Base-by-base conservation (phyloP, 2,329 filamentous ascomycete species). In the Apiospora aurea region DNA sequence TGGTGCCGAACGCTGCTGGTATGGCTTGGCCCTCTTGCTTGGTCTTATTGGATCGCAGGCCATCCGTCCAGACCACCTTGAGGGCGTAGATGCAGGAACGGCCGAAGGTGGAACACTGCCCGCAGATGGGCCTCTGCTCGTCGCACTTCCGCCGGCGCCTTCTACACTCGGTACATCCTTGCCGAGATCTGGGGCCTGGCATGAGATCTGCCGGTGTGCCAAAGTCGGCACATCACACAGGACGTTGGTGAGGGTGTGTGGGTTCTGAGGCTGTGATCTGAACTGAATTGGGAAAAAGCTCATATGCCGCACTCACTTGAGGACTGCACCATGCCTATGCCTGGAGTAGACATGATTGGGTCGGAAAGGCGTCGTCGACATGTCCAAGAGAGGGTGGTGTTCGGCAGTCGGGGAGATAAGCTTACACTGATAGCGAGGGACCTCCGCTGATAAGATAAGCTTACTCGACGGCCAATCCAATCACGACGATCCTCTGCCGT, bases 101-200 rank as follows among this genome's bases (percentile, higher is more conserved):
- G 69, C 70, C 41, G 67, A 72, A 75, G 34, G 69, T 43, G 14
- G 70, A 69, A 64, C 75, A 77, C 24, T 72, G 73, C 11, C 73
- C 74, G 67, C 75, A 77, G 24, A 43, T 49, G 44, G 75, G 75
- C 47, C 72, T 74, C 71, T 73, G 61, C 70, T 77, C 75, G 51
- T 76, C 75, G 69, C 75, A 77, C 61, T 77, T 77, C 53, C 75
- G 70, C 51, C 75, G 72, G 41, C 75, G 74, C 71, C 73, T 70
- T 38, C 75, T 71, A 73, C 75, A 77, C 71, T 77, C 75, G 41
- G 75, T 74, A 71, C 75, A 77, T 66, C 75, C 75, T 68, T 74
- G 75, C 18, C 75, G 75, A 69, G 75, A 77, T 71, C 75, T 71
- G 44, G 46, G 29, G 21, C 71, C 68, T 67, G 51, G 67, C 69